These are phyloP conservation scores for Aegilops longissima DNA, from an alignment of 176 grass and related monocot genomes.

Conservation along the genomic window DNA sequence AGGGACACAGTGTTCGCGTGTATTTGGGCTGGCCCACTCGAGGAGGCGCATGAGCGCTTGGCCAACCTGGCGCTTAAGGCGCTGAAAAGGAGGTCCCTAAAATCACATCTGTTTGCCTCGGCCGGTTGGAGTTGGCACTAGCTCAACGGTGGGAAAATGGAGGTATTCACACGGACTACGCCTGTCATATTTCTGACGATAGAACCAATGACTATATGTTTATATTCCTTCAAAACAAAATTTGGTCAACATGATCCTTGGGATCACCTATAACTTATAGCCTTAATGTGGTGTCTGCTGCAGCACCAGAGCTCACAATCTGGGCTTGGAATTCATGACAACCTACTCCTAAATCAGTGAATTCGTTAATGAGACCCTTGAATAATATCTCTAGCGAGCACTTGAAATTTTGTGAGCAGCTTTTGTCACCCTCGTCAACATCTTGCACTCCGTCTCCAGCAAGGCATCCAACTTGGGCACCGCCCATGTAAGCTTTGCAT, in stretches of 20 bases:
- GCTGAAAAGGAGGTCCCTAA: too few species aligned
- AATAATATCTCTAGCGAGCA: conserved; percentile 39
- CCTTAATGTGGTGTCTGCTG: conserved; percentile 33
- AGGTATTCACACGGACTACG: not conserved
- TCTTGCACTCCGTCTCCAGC: conserved; percentile 56
- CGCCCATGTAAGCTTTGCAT: conserved; percentile 71
- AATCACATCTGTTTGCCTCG: too few species aligned
- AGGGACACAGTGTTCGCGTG: too few species aligned
- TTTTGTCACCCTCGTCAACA: conserved; percentile 70
- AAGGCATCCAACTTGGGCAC: conserved; percentile 78
- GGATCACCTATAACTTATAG: not conserved
- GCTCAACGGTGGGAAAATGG: not conserved
- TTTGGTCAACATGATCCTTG: not conserved
- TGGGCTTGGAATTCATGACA: conserved; percentile 46
- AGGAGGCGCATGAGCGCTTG: too few species aligned
- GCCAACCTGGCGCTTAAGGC: too few species aligned
- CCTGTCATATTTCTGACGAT: conserved; percentile 17
- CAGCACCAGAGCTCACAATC: not conserved
- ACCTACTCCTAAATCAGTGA: conserved; percentile 45
- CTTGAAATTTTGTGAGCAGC: conserved; percentile 61
- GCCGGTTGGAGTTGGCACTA: not conserved
- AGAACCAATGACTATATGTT: not conserved
- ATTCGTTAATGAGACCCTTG: conserved; percentile 45
- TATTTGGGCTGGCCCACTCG: too few species aligned
- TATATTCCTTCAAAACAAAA: conserved; percentile 11